Percentiles rank a stretch among this genome's conserved stretches.
These are phyloP conservation scores for Fraxinus ornus DNA, from an alignment of 305 asterid genomes.

Conservation along the genomic window DNA sequence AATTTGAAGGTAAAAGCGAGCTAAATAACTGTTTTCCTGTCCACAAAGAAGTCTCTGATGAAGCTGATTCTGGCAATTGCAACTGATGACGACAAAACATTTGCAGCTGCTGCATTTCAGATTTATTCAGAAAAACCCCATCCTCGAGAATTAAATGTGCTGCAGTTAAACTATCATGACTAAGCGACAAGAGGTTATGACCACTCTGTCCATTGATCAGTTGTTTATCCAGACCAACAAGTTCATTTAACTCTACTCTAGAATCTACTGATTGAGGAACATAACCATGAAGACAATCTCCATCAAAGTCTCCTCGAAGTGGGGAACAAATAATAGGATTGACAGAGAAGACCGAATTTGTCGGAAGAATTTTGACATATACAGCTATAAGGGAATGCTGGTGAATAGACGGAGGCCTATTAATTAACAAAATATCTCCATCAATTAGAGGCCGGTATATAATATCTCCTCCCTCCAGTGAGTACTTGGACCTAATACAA, in stretches of 20 bases:
- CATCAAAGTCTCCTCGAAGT: constrained; percentile 94
- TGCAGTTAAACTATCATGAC: constrained; percentile 90
- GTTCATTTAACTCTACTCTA: constrained; percentile 78
- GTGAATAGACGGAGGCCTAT: constrained; percentile 95
- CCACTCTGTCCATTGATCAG: constrained; percentile 79
- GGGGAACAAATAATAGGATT: constrained; percentile 90
- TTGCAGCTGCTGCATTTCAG: constrained; percentile 84
- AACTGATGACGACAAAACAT: constrained; percentile 61
- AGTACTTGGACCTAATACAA: constrained; percentile 52
- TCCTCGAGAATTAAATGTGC: constrained; percentile 71
- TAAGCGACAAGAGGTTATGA: constrained; percentile 66
- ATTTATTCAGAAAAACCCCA: constrained; percentile 57
- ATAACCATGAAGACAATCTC: constrained; percentile 94
- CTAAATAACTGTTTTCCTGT: constrained; percentile 84
- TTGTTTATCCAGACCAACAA: constrained; percentile 67
- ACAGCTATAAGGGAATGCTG: constrained; percentile 88
- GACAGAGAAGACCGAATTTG: constrained; percentile 55
- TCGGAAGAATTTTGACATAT: constrained; percentile 69
- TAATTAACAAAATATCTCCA: constrained; percentile 81
- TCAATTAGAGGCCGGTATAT: constrained; percentile 68
- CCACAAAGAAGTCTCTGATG: constrained; percentile 47
- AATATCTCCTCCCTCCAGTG: constrained; percentile 65
- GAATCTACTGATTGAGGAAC: constrained; percentile 78
- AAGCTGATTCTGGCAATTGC: constrained; percentile 42
- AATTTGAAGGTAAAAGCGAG: constrained; percentile 63